A percentile compares a stretch with the other conserved stretches of the same genome.
Evolutionary conservation across 108 stramenopile species (phyloP).

Genomic region (Cyclostephanos tholiformis): DNA sequence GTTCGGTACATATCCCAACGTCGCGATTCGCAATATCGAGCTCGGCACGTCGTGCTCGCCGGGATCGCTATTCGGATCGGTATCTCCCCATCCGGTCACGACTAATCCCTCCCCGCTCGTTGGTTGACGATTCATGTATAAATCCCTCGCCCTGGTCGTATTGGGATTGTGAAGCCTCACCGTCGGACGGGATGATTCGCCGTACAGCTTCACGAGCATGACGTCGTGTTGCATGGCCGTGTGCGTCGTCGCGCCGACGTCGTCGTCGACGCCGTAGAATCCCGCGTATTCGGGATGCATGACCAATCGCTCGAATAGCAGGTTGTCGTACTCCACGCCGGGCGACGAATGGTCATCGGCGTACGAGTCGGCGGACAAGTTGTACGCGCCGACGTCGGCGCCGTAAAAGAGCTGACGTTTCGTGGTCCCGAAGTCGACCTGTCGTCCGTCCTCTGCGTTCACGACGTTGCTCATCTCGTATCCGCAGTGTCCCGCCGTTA

Average conservation of each 20-base stretch:
- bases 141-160: not conserved
- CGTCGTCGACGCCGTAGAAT: not conserved
- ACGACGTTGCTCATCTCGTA: slow-evolving; percentile 19
- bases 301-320: slow-evolving; percentile 41
- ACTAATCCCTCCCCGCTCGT: slow-evolving; percentile 24
- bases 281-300: slow-evolving; percentile 45
- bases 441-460: not conserved
- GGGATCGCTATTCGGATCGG: slow-evolving; percentile 22
- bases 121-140: slow-evolving; percentile 2
- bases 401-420: slow-evolving; percentile 36
- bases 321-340: slow-evolving; percentile 19
- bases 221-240: slow-evolving; percentile 41
- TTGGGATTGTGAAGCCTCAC: slow-evolving; percentile 46
- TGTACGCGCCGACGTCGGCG: slow-evolving; percentile 46
- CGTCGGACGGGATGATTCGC: slow-evolving; percentile 35
- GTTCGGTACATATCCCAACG: slow-evolving; percentile 45
- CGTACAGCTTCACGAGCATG: slow-evolving; percentile 51
- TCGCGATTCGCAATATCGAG: slow-evolving; percentile 24
- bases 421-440: slow-evolving; percentile 10
- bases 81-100: slow-evolving; percentile 45
- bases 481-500: slow-evolving; percentile 51
- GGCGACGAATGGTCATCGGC: slow-evolving; percentile 11
- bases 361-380: slow-evolving; percentile 16
- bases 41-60: slow-evolving; percentile 9
- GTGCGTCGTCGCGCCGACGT: not conserved